Evolutionary conservation across 2,329 filamentous ascomycete genomes (phyloP), one percentile per base, ranked within the genome.

Genomic region (Dothideomycetidae sp.): DNA sequence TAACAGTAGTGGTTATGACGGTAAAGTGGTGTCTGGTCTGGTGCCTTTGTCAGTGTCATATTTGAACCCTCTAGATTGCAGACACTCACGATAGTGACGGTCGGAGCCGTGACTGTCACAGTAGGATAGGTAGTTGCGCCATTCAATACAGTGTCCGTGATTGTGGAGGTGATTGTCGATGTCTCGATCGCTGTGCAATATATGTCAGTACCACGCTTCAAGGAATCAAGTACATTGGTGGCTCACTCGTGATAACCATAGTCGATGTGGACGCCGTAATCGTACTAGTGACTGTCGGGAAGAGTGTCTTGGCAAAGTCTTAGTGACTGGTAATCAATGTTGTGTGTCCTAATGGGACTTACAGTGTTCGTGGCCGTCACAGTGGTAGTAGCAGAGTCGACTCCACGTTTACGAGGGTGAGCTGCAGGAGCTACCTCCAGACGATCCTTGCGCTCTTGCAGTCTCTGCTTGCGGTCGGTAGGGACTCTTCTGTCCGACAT

Each of bases 371-470:
- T 45, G 11, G 45, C 54, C 4, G 54, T 58, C 28, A 57, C 39
- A 5, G 51, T 50, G 10, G 54, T 45, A 7, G 51, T 52, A 29
- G 52, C 48, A 19, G 46, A 42, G 32, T 59, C 56, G 11, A 52
- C 48, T 38, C 50, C 53, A 31, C 57, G 53, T 33, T 44, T 49
- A n/a, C 48, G 42, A 11, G 50, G 31, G 17, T 23, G 33, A 9
- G 26, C 31, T 15, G 32, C 35, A 26, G 21, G 21, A 26, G 21
- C 7, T 7, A 18, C 35, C 9, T 44, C 49, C 13, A 55, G 36
- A 19, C 53, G 48, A 9, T 45, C 49, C 30, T 44, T 47, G 7
- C 54, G 42, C 34, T 52, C 50, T 18, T 46, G 40, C 11, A 53
- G 39, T 32, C 47, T 43, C 14, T 44, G 37, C 3, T 36, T 43